These are phyloP conservation scores for Avena atlantica DNA, from an alignment of 176 grass and related monocot genomes.

Conservation along the genomic window DNA sequence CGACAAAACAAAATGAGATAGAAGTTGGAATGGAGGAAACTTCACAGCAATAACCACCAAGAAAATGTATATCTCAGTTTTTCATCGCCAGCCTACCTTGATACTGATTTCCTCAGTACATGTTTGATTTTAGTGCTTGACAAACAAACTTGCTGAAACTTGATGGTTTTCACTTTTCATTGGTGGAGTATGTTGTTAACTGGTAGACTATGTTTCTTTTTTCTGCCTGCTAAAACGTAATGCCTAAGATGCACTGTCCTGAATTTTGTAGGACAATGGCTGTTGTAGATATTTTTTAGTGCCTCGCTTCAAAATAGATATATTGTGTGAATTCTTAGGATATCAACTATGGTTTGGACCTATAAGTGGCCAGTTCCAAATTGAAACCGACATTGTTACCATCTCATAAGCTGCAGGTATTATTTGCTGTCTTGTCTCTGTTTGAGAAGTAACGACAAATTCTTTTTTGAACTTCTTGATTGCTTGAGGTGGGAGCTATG, in stretches of 20 bases:
- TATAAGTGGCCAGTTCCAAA: too few species aligned
- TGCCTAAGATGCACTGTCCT: not conserved
- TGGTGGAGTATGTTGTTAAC: too few species aligned
- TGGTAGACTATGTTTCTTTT: too few species aligned
- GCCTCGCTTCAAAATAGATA: not conserved
- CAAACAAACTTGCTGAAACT: not conserved
- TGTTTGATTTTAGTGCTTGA: not conserved
- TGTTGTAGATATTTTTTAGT: not conserved
- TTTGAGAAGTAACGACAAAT: too few species aligned
- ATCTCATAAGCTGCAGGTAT: too few species aligned
- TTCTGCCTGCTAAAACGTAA: not conserved
- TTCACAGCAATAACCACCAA: not conserved
- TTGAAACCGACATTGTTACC: too few species aligned
- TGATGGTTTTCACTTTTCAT: too few species aligned
- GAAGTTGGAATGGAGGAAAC: not conserved
- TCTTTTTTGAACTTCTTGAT: too few species aligned
- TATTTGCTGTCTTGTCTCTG: too few species aligned
- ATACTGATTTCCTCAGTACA: not conserved
- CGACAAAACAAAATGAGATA: not conserved
- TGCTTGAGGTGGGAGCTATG: too few species aligned
- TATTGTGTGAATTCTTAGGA: not conserved
- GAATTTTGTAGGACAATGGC: not conserved
- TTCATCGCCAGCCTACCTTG: not conserved
- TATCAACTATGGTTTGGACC: too few species aligned
- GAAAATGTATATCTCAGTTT: not conserved